Evolutionary conservation across 257 asterid genomes (phyloP), one percentile per base, ranked within the genome.

Genomic region (Linaria vulgaris): DNA sequence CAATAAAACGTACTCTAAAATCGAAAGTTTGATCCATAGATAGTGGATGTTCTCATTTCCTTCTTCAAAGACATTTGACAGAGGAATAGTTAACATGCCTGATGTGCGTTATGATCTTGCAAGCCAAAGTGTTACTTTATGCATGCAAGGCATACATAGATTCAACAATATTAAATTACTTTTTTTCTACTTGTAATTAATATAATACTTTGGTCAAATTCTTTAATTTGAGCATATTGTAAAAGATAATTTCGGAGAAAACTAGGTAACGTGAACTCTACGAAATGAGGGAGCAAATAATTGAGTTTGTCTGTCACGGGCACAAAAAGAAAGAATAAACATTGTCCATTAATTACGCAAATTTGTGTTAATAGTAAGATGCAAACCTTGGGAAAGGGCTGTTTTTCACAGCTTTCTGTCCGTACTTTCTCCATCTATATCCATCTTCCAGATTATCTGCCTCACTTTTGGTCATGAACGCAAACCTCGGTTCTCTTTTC

Each of bases 371-470:
- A 14, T 12, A 44, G 10, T 43, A 2, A 44, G 11, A 5, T 44
- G 49, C 16, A n/a, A 8, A 88, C 97, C 97, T 85, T 41, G 97
- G 97, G 34, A 87, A 90, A 20, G 91, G 80, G 72, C 95, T 89
- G 25, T 89, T 87, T 76, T 89, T 89, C 44, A 89, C 97, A 34
- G 94, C 90, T 34, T 90, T 87, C 46, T 90, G 97, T 15, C 97
- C 95, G 67, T 90, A 90, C 69, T 85, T 87, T 75, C 97, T 86
- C 95, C 96, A 89, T 67, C 91, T 74, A 34, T 86, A 89, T 49
- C 96, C 95, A 81, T 89, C 96, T 65, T 87, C 97, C 61, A 90
- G 88, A 68, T 83, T 83, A 63, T 90, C 96, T 14, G 80, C 76
- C 34, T 87, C 96, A 47, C 90, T 85, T 78, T 87, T 90, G 0